Base-by-base conservation (phyloP, 2,329 filamentous ascomycete species). In the Pseudonectria foliicola region DNA sequence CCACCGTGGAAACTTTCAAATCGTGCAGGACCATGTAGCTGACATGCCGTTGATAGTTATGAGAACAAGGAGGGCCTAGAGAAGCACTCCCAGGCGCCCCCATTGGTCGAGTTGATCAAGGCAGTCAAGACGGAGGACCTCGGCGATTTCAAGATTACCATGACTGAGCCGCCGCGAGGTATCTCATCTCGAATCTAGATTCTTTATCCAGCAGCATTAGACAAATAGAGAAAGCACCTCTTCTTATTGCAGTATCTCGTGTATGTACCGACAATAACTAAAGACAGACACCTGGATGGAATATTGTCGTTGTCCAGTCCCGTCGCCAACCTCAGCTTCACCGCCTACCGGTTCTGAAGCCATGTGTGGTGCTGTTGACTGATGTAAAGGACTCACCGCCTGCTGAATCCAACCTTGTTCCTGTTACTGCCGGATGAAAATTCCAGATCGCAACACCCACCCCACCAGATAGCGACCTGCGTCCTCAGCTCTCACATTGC, bases 391-490 rank as follows among this genome's bases (percentile, higher is more conserved):
- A 2, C 16, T 27, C 34, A 52, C 50, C 50, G 48, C 42, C 26
- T 47, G 42, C 43, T 27, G 7, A 3, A 35, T 29, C 15, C 6
- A 1, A 4, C 15, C 8, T 21, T 7, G 27, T n/a, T n/a, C n/a
- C n/a, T n/a, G 35, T 32, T 50, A 45, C 39, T 54, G 49, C 48
- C 48, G 48, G 45, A 35, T 34, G 33, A 52, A 53, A 52, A 53
- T 45, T 38, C 27, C 33, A 41, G 27, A 37, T 51, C 41, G 38
- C 40, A 43, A 38, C n/a, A 29, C 33, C 28, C 33, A 41, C 45
- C 49, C 49, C 42, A 24, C 49, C 25, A 14, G 45, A 33, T 29
- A 24, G 27, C n/a, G n/a, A 29, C 42, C 42, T 35, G 40, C 45
- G 44, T 36, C 43, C 23, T 37, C 18, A 36, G 38, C 35, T 37